These are phyloP conservation scores for Arthonia radiata DNA, from an alignment of 495 filamentous ascomycete genomes.

Conservation along the genomic window DNA sequence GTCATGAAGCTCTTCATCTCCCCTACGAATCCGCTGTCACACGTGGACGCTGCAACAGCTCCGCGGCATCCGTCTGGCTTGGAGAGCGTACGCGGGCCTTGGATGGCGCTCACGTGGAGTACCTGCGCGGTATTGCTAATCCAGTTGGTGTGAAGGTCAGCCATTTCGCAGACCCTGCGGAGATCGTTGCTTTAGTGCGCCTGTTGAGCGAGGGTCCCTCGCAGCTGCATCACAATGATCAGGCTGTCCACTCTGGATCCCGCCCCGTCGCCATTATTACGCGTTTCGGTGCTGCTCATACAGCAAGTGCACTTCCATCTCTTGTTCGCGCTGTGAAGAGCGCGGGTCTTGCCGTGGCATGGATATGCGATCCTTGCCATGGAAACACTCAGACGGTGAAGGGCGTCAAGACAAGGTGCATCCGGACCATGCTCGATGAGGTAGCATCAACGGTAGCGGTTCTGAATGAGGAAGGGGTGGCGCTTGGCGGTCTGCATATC, in stretches of 20 bases:
- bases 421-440: conserved; percentile 3
- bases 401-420: conserved; percentile 1
- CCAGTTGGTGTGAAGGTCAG: conserved; percentile 7
- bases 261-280: conserved; percentile 6
- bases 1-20: conserved; percentile 4
- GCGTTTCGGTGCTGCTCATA: conserved; percentile 4
- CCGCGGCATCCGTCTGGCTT: conserved; percentile 4
- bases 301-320: conserved; percentile 1
- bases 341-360: conserved; percentile 1
- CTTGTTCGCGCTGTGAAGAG: conserved; percentile 3
- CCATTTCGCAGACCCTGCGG: conserved; percentile 2
- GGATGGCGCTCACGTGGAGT: conserved; percentile 7
- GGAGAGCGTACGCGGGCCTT: conserved; percentile 6
- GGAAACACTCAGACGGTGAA: conserved; percentile 2
- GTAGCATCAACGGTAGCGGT: conserved; percentile 1
- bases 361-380: conserved; percentile 5
- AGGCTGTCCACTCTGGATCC: too few species aligned
- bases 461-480: neutral
- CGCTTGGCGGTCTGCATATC: conserved; percentile 4
- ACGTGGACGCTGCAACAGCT: conserved; percentile 3
- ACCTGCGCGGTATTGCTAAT: conserved; percentile 6
- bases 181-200: conserved; percentile 4
- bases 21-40: conserved; percentile 5
- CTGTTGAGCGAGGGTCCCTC: too few species aligned
- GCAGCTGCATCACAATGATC: too few species aligned